These are phyloP conservation scores for Exophiala xenobiotica DNA, from an alignment of 2,329 filamentous ascomycete species.

Conservation along the genomic window DNA sequence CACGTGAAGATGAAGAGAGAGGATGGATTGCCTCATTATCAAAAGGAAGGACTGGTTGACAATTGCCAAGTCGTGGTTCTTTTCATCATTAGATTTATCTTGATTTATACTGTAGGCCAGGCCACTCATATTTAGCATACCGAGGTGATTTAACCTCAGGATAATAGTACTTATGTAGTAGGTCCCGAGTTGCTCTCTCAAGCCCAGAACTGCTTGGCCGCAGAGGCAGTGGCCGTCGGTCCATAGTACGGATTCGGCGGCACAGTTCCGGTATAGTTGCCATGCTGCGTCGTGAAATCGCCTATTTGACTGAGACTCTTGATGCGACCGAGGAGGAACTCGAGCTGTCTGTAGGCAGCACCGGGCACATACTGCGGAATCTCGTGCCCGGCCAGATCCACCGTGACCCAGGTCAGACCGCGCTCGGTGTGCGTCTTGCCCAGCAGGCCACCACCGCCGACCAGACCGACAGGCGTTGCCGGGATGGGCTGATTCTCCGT, in stretches of 20 bases:
- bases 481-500: constrained; percentile 28
- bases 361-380: constrained; percentile 65
- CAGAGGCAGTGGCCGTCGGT: not conserved
- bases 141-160: too few species aligned
- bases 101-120: too few species aligned
- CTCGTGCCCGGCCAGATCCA: constrained; percentile 33
- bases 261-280: constrained; percentile 19
- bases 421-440: constrained; percentile 46
- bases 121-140: too few species aligned
- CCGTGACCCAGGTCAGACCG: constrained; percentile 43
- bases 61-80: too few species aligned
- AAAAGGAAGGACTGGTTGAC: too few species aligned
- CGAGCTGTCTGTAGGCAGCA: constrained; percentile 69
- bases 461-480: constrained; percentile 33
- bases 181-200: not conserved
- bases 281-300: constrained; percentile 24
- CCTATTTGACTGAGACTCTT: constrained; percentile 18
- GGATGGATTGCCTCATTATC: too few species aligned
- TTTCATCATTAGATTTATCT: too few species aligned
- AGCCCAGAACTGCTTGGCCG: too few species aligned
- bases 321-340: constrained; percentile 69
- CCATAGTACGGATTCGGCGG: constrained; percentile 11
- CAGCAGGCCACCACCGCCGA: constrained; percentile 43
- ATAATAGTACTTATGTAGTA: too few species aligned
- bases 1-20: too few species aligned